Evolutionary conservation across 192 early-diverging fungal species (phyloP).

Genomic region (Coemansia sp.): DNA sequence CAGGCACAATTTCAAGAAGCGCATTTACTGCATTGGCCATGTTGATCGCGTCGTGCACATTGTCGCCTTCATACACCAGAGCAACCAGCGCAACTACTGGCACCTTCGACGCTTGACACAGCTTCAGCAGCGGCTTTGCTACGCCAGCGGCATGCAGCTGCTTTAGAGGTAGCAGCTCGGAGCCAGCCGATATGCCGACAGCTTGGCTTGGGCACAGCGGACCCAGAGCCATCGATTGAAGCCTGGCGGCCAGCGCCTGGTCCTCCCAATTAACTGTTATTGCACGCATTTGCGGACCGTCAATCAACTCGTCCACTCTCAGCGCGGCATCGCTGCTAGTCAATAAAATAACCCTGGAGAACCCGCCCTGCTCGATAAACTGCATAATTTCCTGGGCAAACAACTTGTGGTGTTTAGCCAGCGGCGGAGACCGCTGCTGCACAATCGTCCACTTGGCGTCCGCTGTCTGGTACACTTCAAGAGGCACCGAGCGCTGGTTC

Average conservation of each 20-base stretch:
- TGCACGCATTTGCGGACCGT: constrained; percentile 47
- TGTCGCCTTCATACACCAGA: constrained; percentile 76
- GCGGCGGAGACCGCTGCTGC: constrained; percentile 67
- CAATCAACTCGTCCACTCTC: constrained; percentile 61
- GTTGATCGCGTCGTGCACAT: constrained; percentile 64
- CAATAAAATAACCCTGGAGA: constrained; percentile 59
- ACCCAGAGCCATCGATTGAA: constrained; percentile 29
- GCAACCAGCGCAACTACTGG: constrained; percentile 53
- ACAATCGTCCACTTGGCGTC: constrained; percentile 64
- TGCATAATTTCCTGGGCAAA: constrained; percentile 55
- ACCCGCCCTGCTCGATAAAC: constrained; percentile 56
- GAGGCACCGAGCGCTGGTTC: constrained; percentile 18
- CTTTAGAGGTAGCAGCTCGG: constrained; percentile 28
- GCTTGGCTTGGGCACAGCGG: background rate
- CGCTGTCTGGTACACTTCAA: constrained; percentile 65
- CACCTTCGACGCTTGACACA: constrained; percentile 41
- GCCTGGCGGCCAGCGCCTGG: constrained; percentile 20
- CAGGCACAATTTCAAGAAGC: constrained; percentile 17
- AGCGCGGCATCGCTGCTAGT: constrained; percentile 68
- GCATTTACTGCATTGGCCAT: constrained; percentile 56
- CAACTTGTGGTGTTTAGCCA: constrained; percentile 50
- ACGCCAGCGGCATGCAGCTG: constrained; percentile 61
- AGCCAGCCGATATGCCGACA: background rate
- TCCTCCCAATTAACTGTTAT: constrained; percentile 54
- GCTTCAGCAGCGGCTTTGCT: constrained; percentile 54